phyloP scores from a whole-genome alignment of 1,139 yeast species.

The Protomyces lactucae-debilis region DNA sequence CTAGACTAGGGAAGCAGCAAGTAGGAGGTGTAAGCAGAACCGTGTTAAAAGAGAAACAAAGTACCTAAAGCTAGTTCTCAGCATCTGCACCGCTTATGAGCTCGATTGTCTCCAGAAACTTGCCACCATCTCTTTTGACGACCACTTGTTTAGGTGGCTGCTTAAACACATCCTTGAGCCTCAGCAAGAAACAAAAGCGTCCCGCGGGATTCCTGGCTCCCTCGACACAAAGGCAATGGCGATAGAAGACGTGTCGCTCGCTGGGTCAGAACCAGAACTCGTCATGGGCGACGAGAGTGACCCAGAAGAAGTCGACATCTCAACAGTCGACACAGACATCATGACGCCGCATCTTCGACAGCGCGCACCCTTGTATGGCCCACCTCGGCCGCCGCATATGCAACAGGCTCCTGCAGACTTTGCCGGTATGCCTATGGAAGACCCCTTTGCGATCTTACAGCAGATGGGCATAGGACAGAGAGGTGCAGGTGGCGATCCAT shows the following conservation, averaged over 20 bases:
- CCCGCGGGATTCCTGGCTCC: no score
- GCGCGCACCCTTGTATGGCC: not conserved
- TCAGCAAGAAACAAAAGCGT: no score
- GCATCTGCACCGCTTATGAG: no score
- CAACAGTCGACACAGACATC: not conserved
- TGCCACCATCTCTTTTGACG: no score
- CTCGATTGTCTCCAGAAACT: no score
- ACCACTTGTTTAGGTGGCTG: no score
- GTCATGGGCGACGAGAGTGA: not conserved
- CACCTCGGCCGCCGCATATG: not conserved
- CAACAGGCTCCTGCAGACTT: not conserved
- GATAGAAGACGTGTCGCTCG: not conserved
- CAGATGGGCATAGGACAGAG: conserved; percentile 10
- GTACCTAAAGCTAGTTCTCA: no score
- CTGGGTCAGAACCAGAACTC: not conserved
- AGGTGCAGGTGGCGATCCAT: not conserved
- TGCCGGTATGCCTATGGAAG: not conserved
- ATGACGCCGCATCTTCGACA: not conserved
- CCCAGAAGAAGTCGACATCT: not conserved
- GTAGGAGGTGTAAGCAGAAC: no score
- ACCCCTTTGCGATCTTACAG: conserved; percentile 19
- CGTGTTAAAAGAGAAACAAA: no score
- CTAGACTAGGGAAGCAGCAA: no score
- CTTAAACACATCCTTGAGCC: no score
- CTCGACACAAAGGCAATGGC: not conserved